Conservation (phyloP, 345 rosid species). For the Ricinus communis region DNA sequence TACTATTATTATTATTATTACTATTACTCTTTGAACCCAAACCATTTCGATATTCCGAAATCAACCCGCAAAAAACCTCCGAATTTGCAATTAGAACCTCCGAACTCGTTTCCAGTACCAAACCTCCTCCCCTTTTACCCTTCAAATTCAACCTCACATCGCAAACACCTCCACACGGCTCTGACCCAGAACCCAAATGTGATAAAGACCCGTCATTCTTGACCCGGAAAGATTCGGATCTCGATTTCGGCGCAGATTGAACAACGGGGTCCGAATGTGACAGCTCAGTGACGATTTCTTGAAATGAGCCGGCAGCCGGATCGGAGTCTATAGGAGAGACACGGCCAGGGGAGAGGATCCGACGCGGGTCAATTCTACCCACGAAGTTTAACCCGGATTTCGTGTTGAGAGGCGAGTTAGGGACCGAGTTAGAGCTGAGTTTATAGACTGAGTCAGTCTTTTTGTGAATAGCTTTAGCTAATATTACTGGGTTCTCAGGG, state of each 20-base stretch:
- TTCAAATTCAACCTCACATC: slow-evolving; percentile 73
- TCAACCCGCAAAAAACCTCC: slow-evolving; percentile 52
- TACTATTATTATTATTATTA: background rate
- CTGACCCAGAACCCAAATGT: slow-evolving; percentile 23
- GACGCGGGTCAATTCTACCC: slow-evolving; percentile 80
- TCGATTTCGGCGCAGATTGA: slow-evolving; percentile 30
- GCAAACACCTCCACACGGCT: slow-evolving; percentile 29
- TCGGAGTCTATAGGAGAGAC: slow-evolving; percentile 89
- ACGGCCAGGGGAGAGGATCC: slow-evolving; percentile 93
- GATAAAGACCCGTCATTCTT: slow-evolving; percentile 7
- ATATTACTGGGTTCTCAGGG: slow-evolving; percentile 56
- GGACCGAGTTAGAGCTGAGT: slow-evolving; percentile 44
- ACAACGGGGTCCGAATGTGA: slow-evolving; percentile 3
- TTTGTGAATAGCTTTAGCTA: slow-evolving; percentile 30
- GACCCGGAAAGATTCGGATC: slow-evolving; percentile 19
- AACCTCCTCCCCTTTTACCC: slow-evolving; percentile 63
- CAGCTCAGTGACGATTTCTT: slow-evolving; percentile 27
- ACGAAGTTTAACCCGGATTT: slow-evolving; percentile 64
- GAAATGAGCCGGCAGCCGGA: slow-evolving; percentile 30
- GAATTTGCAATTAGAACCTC: slow-evolving; percentile 63
- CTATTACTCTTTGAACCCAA: slow-evolving; percentile 27
- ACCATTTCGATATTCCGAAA: slow-evolving; percentile 41
- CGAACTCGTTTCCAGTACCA: slow-evolving; percentile 73
- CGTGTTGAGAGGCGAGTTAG: slow-evolving; percentile 66
- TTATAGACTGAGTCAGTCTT: slow-evolving; percentile 43